Evolutionary conservation across 2,329 filamentous ascomycete genomes (phyloP).

Genomic region (Cordyceps militaris): DNA sequence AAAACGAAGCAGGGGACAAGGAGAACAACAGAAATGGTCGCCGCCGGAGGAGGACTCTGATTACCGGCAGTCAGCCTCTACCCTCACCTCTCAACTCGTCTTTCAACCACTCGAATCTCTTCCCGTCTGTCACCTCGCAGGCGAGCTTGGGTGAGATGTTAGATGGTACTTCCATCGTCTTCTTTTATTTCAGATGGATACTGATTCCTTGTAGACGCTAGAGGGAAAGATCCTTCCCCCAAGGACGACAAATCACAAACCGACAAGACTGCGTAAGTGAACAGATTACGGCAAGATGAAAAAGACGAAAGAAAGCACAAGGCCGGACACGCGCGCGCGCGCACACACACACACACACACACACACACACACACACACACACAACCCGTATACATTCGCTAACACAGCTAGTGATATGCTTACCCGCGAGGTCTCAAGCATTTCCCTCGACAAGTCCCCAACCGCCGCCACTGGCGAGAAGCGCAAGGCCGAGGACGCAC

Average conservation of each 20-base stretch:
- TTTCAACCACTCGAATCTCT: slow-evolving; percentile 75
- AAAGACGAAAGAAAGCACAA: background rate
- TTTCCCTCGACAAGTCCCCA: slow-evolving; percentile 74
- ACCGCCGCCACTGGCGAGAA: slow-evolving; percentile 54
- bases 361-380: background rate
- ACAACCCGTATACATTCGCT: background rate
- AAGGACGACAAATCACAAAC: slow-evolving; percentile 70
- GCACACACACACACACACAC: too few relatives aligned
- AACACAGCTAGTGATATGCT: slow-evolving; percentile 63
- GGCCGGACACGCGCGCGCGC: too few relatives aligned
- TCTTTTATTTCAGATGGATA: too few relatives aligned
- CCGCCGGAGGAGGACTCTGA: slow-evolving; percentile 81
- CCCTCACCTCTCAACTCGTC: slow-evolving; percentile 89
- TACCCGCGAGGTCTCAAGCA: slow-evolving; percentile 87
- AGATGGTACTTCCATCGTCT: slow-evolving; percentile 57
- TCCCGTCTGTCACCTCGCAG: slow-evolving; percentile 54
- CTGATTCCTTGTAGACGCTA: slow-evolving; percentile 23
- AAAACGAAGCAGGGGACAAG: slow-evolving; percentile 67
- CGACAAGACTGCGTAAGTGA: slow-evolving; percentile 86
- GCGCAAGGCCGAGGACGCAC: slow-evolving; percentile 51
- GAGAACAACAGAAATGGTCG: slow-evolving; percentile 90
- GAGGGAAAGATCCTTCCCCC: slow-evolving; percentile 36
- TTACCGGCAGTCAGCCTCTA: slow-evolving; percentile 93
- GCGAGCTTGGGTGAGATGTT: slow-evolving; percentile 79
- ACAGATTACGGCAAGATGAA: background rate